Percentiles rank a stretch among this genome's conserved stretches.
Evolutionary conservation across 306 rosid genomes (phyloP).

Genomic region (Quercus variabilis): DNA sequence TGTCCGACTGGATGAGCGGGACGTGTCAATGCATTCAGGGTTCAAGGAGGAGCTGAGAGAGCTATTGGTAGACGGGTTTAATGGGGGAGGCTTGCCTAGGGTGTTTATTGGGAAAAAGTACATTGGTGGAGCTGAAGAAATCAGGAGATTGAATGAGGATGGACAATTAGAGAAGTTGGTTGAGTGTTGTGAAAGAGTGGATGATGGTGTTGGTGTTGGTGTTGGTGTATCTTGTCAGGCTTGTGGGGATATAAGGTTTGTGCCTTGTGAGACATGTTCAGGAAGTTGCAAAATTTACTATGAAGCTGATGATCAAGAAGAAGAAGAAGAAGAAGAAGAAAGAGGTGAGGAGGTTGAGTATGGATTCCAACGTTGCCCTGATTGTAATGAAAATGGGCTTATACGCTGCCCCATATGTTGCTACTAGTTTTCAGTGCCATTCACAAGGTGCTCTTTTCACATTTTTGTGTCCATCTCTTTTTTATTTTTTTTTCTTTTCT

Average conservation of each 20-base stretch:
- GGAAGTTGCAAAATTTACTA: constrained; percentile 92
- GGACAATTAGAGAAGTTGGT: constrained; percentile 76
- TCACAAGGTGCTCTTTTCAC: constrained; percentile 30
- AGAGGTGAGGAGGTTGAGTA: constrained; percentile 35
- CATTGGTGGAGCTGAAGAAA: constrained; percentile 85
- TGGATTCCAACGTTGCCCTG: constrained; percentile 78
- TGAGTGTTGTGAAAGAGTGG: constrained; percentile 48
- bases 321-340: constrained; percentile 17
- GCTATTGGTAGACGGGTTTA: constrained; percentile 36
- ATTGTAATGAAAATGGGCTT: constrained; percentile 93
- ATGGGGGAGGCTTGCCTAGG: constrained; percentile 60
- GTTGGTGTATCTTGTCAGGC: constrained; percentile 57
- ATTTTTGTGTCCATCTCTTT: constrained; percentile 29
- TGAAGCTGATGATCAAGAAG: constrained; percentile 35
- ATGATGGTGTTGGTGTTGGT: constrained; percentile 17
- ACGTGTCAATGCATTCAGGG: constrained; percentile 88
- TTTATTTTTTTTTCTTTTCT: neutral
- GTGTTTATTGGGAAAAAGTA: constrained; percentile 64
- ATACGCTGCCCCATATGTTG: constrained; percentile 75
- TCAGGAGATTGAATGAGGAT: constrained; percentile 65
- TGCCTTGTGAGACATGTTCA: constrained; percentile 85
- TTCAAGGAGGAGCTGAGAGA: constrained; percentile 81
- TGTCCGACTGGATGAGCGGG: constrained; percentile 70
- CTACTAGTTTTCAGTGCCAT: constrained; percentile 30
- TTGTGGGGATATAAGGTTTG: constrained; percentile 88